Conservation (phyloP, 2,329 filamentous ascomycete species). For the Sporothrix luriei region DNA sequence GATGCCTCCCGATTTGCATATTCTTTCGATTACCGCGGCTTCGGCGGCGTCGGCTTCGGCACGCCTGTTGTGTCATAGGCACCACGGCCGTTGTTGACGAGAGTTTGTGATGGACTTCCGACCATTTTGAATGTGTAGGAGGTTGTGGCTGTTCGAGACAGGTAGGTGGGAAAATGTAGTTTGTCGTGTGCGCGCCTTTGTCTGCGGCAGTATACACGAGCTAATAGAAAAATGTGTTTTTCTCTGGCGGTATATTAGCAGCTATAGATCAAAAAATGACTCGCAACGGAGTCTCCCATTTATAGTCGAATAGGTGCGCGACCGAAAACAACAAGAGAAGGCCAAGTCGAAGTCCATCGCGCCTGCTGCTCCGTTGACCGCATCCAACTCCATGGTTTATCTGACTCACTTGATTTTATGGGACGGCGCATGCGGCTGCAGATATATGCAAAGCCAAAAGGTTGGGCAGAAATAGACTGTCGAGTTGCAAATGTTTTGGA, state of each 20-base stretch:
- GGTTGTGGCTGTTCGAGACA: conserved; percentile 1
- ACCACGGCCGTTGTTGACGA: conserved; percentile 44
- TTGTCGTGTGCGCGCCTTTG: conserved; percentile 20
- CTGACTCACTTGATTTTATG: conserved; percentile 31
- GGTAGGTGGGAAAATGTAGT: neutral
- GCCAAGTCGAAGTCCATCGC: neutral
- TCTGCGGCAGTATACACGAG: conserved; percentile 18
- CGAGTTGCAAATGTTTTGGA: neutral
- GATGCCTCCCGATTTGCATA: neutral
- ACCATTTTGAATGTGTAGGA: conserved; percentile 41
- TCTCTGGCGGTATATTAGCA: conserved; percentile 4
- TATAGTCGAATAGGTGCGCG: neutral
- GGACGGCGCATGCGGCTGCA: conserved; percentile 30
- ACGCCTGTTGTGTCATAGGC: conserved; percentile 47
- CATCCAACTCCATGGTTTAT: conserved; percentile 22
- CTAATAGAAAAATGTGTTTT: neutral
- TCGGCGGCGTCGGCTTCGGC: conserved; percentile 45
- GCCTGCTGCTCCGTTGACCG: conserved; percentile 24
- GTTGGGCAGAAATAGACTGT: conserved; percentile 28
- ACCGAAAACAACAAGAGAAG: neutral
- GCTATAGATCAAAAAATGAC: neutral
- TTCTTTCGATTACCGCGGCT: conserved; percentile 41
- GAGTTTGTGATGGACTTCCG: conserved; percentile 40
- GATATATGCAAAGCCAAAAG: conserved; percentile 16
- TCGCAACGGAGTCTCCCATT: neutral